A percentile compares a stretch with the other conserved stretches of the same genome.
Conservation (phyloP, 768 basidiomycete genomes). For the Gyrodon lividus region DNA sequence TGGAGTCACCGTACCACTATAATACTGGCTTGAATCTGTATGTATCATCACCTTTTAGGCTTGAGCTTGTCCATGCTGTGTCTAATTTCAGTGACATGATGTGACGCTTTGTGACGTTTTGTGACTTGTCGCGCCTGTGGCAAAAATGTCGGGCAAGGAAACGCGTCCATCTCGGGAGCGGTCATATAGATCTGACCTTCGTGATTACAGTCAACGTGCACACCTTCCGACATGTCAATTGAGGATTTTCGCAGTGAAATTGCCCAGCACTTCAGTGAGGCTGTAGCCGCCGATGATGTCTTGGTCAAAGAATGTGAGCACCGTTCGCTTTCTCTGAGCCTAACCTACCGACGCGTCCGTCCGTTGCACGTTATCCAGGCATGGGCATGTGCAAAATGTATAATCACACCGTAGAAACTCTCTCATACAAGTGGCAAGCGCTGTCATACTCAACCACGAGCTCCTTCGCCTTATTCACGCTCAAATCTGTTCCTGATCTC, state of each 20-base stretch:
- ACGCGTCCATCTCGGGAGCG: neutral
- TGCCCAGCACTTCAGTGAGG: slow-evolving; percentile 25
- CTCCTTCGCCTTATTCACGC: slow-evolving; percentile 47
- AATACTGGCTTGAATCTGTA: slow-evolving; percentile 26
- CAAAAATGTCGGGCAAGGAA: too few species aligned
- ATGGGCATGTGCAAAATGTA: slow-evolving; percentile 63
- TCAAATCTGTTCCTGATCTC: slow-evolving; percentile 44
- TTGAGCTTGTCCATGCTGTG: slow-evolving; percentile 12
- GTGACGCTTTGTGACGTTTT: neutral
- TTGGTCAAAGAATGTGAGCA: slow-evolving; percentile 53
- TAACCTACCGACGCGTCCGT: slow-evolving; percentile 16
- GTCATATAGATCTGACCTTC: neutral
- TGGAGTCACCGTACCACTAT: slow-evolving; percentile 21
- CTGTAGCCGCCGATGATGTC: slow-evolving; percentile 39
- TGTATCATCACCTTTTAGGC: slow-evolving; percentile 28
- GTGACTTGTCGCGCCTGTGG: slow-evolving; percentile 14
- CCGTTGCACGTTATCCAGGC: slow-evolving; percentile 39
- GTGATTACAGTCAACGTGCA: neutral
- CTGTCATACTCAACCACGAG: slow-evolving; percentile 29
- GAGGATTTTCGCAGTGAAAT: slow-evolving; percentile 21
- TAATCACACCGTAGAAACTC: slow-evolving; percentile 47
- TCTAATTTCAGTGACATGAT: slow-evolving; percentile 25
- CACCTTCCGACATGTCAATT: slow-evolving; percentile 18
- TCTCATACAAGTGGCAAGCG: slow-evolving; percentile 74
- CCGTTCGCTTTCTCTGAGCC: neutral